Conservation (phyloP, 441 rosid species). For the Euphorbia schlechtendalii region DNA sequence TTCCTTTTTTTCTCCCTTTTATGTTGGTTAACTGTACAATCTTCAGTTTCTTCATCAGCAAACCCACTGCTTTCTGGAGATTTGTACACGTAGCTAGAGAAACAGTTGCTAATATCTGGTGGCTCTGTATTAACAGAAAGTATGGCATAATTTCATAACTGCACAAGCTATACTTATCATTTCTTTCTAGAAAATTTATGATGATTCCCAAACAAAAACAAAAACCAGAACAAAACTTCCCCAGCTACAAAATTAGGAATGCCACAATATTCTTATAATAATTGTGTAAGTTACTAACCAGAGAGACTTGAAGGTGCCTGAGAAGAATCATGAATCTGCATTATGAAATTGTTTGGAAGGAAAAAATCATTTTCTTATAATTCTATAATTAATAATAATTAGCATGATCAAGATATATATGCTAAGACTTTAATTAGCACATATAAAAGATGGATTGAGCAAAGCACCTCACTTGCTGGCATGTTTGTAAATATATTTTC, state of each 20-base stretch:
- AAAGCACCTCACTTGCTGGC: conserved; percentile 21
- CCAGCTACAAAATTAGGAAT: not conserved
- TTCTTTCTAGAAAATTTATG: not conserved
- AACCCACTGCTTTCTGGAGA: conserved; percentile 33
- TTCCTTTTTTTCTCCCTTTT: conserved; percentile 27
- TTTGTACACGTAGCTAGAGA: conserved; percentile 52
- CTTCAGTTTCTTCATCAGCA: conserved; percentile 21
- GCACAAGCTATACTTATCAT: not conserved
- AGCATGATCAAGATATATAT: not conserved
- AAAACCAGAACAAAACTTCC: not conserved
- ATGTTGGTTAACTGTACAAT: conserved; percentile 24
- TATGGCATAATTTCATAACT: not conserved
- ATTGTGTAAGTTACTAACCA: conserved; percentile 32
- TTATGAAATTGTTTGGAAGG: not conserved
- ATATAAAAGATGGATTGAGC: conserved; percentile 7
- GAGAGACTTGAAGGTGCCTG: conserved; percentile 30
- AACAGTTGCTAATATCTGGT: conserved; percentile 60
- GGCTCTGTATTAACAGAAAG: conserved; percentile 47
- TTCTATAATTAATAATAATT: not conserved
- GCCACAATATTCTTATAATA: not conserved
- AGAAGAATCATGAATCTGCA: conserved; percentile 35
- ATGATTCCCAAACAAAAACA: conserved; percentile 2
- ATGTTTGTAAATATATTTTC: not conserved
- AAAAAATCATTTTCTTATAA: not conserved
- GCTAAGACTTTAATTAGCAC: conserved; percentile 8